Conservation (phyloP, 1,284 basidiomycete species). For the Ceratobasidium sp. region DNA sequence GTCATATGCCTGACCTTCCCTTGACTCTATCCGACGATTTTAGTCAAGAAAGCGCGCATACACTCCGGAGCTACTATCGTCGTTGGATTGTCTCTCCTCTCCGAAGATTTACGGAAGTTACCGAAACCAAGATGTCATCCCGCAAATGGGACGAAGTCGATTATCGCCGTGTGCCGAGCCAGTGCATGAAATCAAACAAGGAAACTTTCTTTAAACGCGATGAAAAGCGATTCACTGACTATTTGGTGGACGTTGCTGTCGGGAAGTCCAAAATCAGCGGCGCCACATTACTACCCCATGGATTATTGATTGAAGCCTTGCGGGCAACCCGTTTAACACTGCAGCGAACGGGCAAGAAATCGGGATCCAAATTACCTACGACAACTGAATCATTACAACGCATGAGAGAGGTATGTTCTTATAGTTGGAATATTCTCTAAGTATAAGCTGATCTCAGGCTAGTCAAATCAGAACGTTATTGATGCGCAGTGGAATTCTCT, state of each 20-base stretch:
- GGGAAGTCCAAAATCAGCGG: conserved; percentile 65
- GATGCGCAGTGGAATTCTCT: conserved; percentile 72
- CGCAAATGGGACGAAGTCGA: conserved; percentile 60
- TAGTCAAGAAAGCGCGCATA: conserved; percentile 49
- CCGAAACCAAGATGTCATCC: conserved; percentile 68
- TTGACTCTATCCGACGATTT: conserved; percentile 47
- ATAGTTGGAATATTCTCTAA: not conserved
- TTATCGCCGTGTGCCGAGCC: conserved; percentile 60
- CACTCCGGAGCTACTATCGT: conserved; percentile 61
- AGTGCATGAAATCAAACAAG: conserved; percentile 66
- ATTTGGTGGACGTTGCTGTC: conserved; percentile 61
- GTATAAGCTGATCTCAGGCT: not conserved
- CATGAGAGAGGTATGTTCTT: conserved; percentile 14
- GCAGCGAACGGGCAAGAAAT: not conserved
- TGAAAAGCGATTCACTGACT: conserved; percentile 61
- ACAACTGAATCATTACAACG: conserved; percentile 21
- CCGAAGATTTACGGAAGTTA: conserved; percentile 55
- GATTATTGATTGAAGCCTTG: conserved; percentile 56
- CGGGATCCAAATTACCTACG: not conserved
- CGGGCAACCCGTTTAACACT: not conserved
- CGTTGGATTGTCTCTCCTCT: conserved; percentile 65
- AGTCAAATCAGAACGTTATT: conserved; percentile 54
- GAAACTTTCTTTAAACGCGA: conserved; percentile 64
- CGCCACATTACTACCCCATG: conserved; percentile 66
- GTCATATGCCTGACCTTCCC: conserved; percentile 45